Evolutionary conservation across 2,329 filamentous ascomycete genomes (phyloP), one percentile per base, ranked within the genome.

Genomic region (Penicillium sp.): DNA sequence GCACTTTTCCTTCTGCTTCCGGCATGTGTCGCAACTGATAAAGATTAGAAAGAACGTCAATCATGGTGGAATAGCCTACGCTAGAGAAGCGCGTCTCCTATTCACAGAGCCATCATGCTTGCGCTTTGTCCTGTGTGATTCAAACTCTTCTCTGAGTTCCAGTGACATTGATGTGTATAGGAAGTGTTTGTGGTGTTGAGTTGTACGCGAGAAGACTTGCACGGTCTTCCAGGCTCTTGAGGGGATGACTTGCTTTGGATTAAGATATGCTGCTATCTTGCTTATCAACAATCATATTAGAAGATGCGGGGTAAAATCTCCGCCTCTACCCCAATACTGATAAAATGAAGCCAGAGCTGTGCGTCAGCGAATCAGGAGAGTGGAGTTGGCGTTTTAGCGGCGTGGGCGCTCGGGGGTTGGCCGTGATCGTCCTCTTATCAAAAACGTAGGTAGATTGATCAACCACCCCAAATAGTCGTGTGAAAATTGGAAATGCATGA

Each of bases 1-100:
- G 66, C 83, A 85, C 70, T 85, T 84, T 68, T 85, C 83, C 66
- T 85, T 85, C 54, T 83, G 78, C 61, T 81, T 79, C 54, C 83
- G 81, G 69, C 83, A 85, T 49, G 79, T 81, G 68, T 84, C 82
- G 67, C 83, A 85, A 59, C 83, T 85, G 24, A 22, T 30, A 49
- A 12, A 6, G 22, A 24, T 28, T 49, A 49, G 45, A 15, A 15
- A 4, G 12, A 10, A 8, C 17, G 10, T 12, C 4, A 8, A 10
- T 2, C 28, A 33, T 37, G 26, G n/a, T 47, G 15, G n/a, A 4
- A 33, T 24, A 26, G 59, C 65, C 60, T 53, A 65, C 65, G 65
- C 65, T 4, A 67, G 51, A 8, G 63, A 63, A 4, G 65, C 61
- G 8, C 65, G 63, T 53, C 58, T 59, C 40, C 53, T 58, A 6